Percentiles rank a stretch among this genome's conserved stretches.
These are phyloP conservation scores for Schizophyllum commune DNA, from an alignment of 1,284 basidiomycete genomes.

Conservation along the genomic window DNA sequence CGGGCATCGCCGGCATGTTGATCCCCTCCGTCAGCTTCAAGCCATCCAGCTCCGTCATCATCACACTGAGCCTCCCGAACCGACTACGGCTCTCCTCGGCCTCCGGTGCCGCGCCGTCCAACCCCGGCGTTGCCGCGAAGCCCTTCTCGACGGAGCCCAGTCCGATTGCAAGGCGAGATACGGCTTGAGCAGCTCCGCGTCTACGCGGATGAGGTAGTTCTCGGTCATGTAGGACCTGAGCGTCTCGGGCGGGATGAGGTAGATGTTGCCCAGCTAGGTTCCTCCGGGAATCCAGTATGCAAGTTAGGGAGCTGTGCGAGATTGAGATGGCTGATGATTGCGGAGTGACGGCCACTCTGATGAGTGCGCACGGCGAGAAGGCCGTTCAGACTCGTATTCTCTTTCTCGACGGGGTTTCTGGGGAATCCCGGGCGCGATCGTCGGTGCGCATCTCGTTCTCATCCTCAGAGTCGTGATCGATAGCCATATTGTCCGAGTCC, in stretches of 20 bases:
- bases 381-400: not conserved
- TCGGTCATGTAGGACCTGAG: constrained; percentile 91
- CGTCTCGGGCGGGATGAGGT: constrained; percentile 90
- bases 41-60: constrained; percentile 79
- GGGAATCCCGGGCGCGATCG: constrained; percentile 5
- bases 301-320: no score
- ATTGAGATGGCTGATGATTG: no score
- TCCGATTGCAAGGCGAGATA: constrained; percentile 90
- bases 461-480: constrained; percentile 36
- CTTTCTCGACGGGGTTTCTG: not conserved
- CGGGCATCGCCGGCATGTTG: constrained; percentile 39
- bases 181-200: constrained; percentile 79
- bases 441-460: constrained; percentile 25
- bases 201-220: constrained; percentile 86
- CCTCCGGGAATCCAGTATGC: no score
- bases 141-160: constrained; percentile 75
- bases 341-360: no score
- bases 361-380: no score
- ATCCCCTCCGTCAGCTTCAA: constrained; percentile 52
- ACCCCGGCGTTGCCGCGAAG: constrained; percentile 51
- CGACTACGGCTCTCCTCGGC: constrained; percentile 47
- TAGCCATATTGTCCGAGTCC: constrained; percentile 9
- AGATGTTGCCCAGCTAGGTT: constrained; percentile 95
- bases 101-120: constrained; percentile 35
- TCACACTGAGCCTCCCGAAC: constrained; percentile 65